Conservation (phyloP, 306 rosid species). For the Casuarina equisetifolia region DNA sequence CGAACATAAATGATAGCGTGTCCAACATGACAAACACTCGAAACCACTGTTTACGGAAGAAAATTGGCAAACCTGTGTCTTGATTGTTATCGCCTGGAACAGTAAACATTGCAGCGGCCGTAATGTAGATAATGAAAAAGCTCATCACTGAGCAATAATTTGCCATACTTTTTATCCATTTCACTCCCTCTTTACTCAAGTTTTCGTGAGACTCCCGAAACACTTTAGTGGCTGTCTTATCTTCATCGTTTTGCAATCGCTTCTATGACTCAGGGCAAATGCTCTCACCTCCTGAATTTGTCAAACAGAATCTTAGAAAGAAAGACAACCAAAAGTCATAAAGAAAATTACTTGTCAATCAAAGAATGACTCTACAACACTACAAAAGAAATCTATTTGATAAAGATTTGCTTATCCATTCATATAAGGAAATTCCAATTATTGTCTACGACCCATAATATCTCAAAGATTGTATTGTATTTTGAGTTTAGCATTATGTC, state of each 20-base stretch:
- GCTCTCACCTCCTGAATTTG: constrained; percentile 20
- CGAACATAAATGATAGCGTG: background rate
- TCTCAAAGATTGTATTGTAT: no score
- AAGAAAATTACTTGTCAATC: no score
- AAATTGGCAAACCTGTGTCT: constrained; percentile 8
- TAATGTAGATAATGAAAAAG: constrained; percentile 20
- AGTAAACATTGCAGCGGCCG: background rate
- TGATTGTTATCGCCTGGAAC: constrained; percentile 23
- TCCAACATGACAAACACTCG: constrained; percentile 7
- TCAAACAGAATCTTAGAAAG: no score
- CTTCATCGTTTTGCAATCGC: background rate
- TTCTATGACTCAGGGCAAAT: background rate
- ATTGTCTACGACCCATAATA: no score
- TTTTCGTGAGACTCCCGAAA: background rate
- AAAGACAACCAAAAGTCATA: no score
- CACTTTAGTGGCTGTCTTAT: constrained; percentile 10
- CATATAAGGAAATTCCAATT: no score
- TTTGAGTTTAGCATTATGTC: no score
- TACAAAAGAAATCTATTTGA: no score
- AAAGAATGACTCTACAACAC: no score
- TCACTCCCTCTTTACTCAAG: constrained; percentile 10
- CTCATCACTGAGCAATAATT: constrained; percentile 11
- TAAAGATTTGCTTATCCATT: no score
- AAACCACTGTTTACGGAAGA: background rate
- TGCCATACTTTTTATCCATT: constrained; percentile 30